Evolutionary conservation across 495 filamentous ascomycete genomes (phyloP).

Genomic region (Peziza echinospora): DNA sequence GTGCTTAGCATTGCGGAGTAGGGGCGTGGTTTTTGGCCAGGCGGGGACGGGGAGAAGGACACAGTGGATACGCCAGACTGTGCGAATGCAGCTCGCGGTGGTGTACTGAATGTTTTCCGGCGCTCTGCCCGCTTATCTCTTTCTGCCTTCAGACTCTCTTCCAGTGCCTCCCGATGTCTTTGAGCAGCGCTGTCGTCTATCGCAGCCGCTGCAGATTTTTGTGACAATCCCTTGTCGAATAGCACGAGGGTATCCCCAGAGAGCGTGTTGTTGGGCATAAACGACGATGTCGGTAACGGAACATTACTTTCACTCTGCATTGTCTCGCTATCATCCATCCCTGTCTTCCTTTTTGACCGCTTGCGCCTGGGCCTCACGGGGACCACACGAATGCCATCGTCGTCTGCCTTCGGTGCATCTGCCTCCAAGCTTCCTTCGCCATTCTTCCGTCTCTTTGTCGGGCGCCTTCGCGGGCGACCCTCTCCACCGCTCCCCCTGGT

Average conservation of each 20-base stretch:
- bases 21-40: too few relatives aligned
- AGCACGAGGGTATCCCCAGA: background rate
- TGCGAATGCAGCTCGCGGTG: background rate
- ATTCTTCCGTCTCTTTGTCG: background rate
- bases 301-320: background rate
- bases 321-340: background rate
- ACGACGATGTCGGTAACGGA: background rate
- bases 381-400: slow-evolving; percentile 8
- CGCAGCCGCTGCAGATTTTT: too few relatives aligned
- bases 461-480: background rate
- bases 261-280: background rate
- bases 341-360: slow-evolving; percentile 10
- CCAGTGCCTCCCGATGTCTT: background rate
- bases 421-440: background rate
- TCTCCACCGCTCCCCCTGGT: background rate
- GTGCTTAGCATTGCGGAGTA: background rate
- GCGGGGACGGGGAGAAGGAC: background rate
- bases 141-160: background rate
- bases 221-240: background rate
- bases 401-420: slow-evolving; percentile 2
- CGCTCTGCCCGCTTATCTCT: background rate
- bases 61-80: background rate
- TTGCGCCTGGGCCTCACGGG: slow-evolving; percentile 13
- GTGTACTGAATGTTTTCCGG: background rate
- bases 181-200: background rate